These are phyloP conservation scores for Hypholoma fasciculare DNA, from an alignment of 768 basidiomycete species.

Conservation along the genomic window DNA sequence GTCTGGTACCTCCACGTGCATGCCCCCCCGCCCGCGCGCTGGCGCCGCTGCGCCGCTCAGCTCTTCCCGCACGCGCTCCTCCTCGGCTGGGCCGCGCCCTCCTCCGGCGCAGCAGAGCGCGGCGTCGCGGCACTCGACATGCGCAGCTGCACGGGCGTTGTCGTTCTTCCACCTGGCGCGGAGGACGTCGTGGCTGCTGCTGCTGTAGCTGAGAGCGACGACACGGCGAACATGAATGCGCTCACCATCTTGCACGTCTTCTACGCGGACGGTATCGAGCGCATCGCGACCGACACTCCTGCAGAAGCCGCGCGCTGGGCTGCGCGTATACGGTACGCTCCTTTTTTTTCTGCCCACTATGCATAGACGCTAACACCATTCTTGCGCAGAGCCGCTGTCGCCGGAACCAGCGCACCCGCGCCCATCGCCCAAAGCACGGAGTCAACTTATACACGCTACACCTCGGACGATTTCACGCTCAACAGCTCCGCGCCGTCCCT, in stretches of 20 bases:
- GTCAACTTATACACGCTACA: too few species aligned
- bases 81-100: slow-evolving; percentile 60
- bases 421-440: too few species aligned
- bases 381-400: too few species aligned
- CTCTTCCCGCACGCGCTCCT: slow-evolving; percentile 79
- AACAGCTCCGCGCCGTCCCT: too few species aligned
- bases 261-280: neutral
- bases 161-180: neutral
- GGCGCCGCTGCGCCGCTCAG: slow-evolving; percentile 78
- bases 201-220: neutral
- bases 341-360: too few species aligned
- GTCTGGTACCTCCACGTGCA: slow-evolving; percentile 94
- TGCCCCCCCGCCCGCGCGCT: slow-evolving; percentile 68
- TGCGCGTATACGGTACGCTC: neutral
- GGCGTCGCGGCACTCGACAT: neutral
- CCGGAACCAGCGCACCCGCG: too few species aligned
- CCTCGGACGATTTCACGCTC: too few species aligned
- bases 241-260: neutral
- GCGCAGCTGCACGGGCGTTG: neutral
- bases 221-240: neutral
- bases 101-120: neutral
- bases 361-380: too few species aligned
- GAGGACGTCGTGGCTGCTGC: neutral
- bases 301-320: neutral
- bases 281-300: neutral